A percentile compares a stretch with the other conserved stretches of the same genome.
These are phyloP conservation scores for Fusarium redolens DNA, from an alignment of 2,329 filamentous ascomycete species.

Conservation along the genomic window DNA sequence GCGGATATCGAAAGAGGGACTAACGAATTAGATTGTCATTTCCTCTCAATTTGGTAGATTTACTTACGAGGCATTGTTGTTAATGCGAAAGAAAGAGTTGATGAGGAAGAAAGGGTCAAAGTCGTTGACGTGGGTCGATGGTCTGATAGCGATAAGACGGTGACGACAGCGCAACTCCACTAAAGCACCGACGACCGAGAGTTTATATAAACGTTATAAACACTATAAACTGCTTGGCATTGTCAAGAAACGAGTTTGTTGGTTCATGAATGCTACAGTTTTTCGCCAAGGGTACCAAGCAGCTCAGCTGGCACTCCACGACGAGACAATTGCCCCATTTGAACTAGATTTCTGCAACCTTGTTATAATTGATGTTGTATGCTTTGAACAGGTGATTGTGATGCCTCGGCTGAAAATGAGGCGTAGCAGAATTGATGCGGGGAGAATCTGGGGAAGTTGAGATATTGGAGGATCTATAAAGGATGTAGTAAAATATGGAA, in stretches of 20 bases:
- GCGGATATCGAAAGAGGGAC: constrained; percentile 66
- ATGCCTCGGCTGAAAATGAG: constrained; percentile 18
- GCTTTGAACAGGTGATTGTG: not conserved
- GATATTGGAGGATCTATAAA: not conserved
- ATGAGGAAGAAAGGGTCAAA: not conserved
- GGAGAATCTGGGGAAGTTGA: constrained; percentile 18
- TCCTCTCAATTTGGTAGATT: fast-evolving
- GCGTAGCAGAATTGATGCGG: not conserved
- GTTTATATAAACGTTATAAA: not conserved
- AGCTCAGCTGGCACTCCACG: not conserved
- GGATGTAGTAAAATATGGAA: not conserved
- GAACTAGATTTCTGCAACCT: not conserved
- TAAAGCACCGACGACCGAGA: constrained; percentile 12
- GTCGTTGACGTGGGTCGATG: constrained; percentile 34
- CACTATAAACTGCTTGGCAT: not conserved
- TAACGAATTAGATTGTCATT: constrained; percentile 35
- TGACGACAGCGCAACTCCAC: constrained; percentile 37
- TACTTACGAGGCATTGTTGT: constrained; percentile 35
- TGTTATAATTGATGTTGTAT: not conserved
- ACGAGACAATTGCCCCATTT: not conserved
- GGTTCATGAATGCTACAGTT: not conserved
- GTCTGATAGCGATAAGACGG: constrained; percentile 34
- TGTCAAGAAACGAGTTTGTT: not conserved
- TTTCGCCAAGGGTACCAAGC: not conserved
- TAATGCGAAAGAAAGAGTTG: not conserved